Base-by-base conservation (phyloP, 2,329 filamentous ascomycete species). In the Scytalidium lignicola region DNA sequence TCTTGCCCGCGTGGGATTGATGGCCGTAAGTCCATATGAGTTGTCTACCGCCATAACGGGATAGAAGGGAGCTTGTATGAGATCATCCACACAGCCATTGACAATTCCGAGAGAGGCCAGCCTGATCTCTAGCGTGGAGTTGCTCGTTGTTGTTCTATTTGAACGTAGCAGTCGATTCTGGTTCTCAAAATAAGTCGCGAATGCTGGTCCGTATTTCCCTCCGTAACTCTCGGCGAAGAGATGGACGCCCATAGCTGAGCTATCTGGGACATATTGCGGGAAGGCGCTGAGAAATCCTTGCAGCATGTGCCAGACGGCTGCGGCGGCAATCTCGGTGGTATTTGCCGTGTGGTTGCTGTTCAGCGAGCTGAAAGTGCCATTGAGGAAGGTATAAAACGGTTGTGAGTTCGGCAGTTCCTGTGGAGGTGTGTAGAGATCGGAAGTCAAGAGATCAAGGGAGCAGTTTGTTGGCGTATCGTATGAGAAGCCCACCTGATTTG, bases 211-310 rank as follows among this genome's bases (percentile, higher is more conserved):
- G 57, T 88, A 90, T 49, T 82, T 78, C 12, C 86, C 86, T 28
- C 83, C 80, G 62, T 88, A 85, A 64, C 80, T 85, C 63, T 89
- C 83, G 1, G 82, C 76, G 53, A 86, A 87, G 3, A 88, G 67
- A 57, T 83, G 82, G 47, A 88, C 73, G 4, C 79, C 79, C 17
- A 82, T 66, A 2, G 52, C 58, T 0, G 74, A 67, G 3, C 76
- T 80, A 45, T 70, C 1, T 1, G 76, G 74, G 54, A 74, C 73
- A 57, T 81, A 79, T 44, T 71, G 70, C 0, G 78, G 78, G 48
- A 82, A 82, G 29, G 79, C 78, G 18, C 76, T 69, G 43, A 80
- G 76, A 70, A 78, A 82, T 1, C 72, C 72, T 59, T 83, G 79
- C 0, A 76, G 71, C 62, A 82, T 81, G 56, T 78, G 72, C 79